Evolutionary conservation across 768 basidiomycete species (phyloP).

Genomic region (Naganishia kalamii): DNA sequence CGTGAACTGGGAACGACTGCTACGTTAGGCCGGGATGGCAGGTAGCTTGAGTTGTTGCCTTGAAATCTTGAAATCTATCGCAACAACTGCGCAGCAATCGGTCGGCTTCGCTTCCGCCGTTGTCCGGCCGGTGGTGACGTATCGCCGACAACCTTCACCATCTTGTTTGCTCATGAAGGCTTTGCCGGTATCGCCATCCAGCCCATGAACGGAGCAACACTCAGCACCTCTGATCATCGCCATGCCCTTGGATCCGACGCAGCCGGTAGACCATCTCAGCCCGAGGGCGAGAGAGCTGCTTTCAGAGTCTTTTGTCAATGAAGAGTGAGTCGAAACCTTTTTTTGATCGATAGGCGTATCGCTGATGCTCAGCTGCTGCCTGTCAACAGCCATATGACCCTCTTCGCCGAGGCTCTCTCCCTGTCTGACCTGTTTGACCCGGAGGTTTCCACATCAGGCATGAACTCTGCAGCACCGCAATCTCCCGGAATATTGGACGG

Average conservation of each 20-base stretch:
- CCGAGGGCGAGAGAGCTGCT: conserved; percentile 13
- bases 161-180: too few species aligned
- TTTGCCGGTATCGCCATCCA: too few species aligned
- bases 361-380: neutral
- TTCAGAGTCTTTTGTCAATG: conserved; percentile 11
- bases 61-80: too few species aligned
- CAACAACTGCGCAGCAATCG: too few species aligned
- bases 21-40: too few species aligned
- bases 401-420: conserved; percentile 69
- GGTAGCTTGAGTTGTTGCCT: too few species aligned
- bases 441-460: conserved; percentile 47
- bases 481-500: neutral
- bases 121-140: too few species aligned
- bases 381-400: conserved; percentile 60
- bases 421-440: conserved; percentile 52
- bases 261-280: conserved; percentile 9
- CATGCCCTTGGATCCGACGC: neutral
- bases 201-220: too few species aligned
- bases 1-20: too few species aligned
- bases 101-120: too few species aligned
- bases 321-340: conserved; percentile 7
- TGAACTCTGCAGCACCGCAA: conserved; percentile 3
- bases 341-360: neutral
- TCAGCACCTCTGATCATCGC: neutral
- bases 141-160: too few species aligned